phyloP scores from a whole-genome alignment of 2,329 filamentous ascomycete genomes.

The Botrytis medusae region DNA sequence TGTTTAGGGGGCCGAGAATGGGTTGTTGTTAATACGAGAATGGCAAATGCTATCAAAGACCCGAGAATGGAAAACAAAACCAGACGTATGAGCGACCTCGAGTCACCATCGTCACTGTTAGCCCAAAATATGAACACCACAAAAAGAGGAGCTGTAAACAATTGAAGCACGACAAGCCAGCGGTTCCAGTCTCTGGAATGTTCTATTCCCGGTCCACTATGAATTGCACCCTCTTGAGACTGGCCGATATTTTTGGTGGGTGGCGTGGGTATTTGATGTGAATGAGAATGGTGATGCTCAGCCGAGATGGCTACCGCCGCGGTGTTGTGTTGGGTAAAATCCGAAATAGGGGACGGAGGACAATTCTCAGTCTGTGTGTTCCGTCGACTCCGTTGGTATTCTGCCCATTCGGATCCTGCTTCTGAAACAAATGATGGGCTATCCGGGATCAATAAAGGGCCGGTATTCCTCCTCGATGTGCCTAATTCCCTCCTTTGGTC shows the following conservation, averaged over 20 bases:
- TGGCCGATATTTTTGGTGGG: constrained; percentile 16
- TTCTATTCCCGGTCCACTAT: constrained; percentile 17
- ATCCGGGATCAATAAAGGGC: constrained; percentile 32
- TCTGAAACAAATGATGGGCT: constrained; percentile 31
- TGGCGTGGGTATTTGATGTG: constrained; percentile 24
- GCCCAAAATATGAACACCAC: constrained; percentile 74
- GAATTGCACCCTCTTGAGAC: constrained; percentile 20
- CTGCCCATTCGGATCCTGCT: constrained; percentile 57
- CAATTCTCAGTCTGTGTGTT: constrained; percentile 40
- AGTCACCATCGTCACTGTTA: constrained; percentile 59
- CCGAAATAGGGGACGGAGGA: constrained; percentile 26
- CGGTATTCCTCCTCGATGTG: constrained; percentile 36
- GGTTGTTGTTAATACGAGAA: constrained; percentile 68
- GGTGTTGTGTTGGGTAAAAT: constrained; percentile 39
- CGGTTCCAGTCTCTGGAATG: constrained; percentile 68
- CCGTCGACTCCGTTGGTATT: constrained; percentile 53
- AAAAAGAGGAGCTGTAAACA: constrained; percentile 85
- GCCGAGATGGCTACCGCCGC: constrained; percentile 39
- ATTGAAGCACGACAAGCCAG: constrained; percentile 83
- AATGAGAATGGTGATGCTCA: constrained; percentile 35
- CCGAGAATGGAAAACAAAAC: constrained; percentile 64
- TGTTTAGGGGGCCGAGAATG: constrained; percentile 67
- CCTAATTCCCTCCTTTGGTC: constrained; percentile 24
- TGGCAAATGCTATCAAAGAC: constrained; percentile 65
- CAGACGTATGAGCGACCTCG: constrained; percentile 54